These are phyloP conservation scores for Zizania palustris DNA, from an alignment of 202 grass and related monocot species.

Conservation along the genomic window DNA sequence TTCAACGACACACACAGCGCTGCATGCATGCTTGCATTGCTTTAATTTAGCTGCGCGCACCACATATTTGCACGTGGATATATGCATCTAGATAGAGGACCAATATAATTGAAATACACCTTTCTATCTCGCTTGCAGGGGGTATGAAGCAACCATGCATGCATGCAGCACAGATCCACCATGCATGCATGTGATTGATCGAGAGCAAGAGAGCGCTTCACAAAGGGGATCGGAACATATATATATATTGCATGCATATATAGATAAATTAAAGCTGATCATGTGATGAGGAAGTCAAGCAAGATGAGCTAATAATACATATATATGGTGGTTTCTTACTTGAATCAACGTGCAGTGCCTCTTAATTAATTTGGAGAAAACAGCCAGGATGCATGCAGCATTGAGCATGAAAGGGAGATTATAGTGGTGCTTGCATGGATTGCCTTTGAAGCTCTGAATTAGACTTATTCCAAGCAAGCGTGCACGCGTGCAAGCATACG, in stretches of 20 bases:
- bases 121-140: neutral
- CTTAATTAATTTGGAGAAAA: slow-evolving; percentile 6
- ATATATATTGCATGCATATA: no score
- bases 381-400: neutral
- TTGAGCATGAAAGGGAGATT: neutral
- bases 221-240: slow-evolving; percentile 27
- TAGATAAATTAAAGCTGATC: neutral
- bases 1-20: neutral
- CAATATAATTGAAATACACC: neutral
- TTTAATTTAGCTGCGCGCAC: neutral
- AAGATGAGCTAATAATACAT: neutral
- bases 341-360: neutral
- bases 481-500: slow-evolving; percentile 22
- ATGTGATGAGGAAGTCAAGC: slow-evolving; percentile 33
- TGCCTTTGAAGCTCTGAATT: slow-evolving; percentile 32
- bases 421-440: neutral
- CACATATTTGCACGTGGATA: slow-evolving; percentile 42
- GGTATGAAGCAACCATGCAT: no score
- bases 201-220: neutral
- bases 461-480: neutral
- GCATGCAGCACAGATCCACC: slow-evolving; percentile 31
- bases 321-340: neutral
- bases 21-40: no score
- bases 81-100: neutral
- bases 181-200: neutral